These are phyloP conservation scores for Erythrophleum fordii DNA, from an alignment of 306 rosid genomes.

Conservation along the genomic window DNA sequence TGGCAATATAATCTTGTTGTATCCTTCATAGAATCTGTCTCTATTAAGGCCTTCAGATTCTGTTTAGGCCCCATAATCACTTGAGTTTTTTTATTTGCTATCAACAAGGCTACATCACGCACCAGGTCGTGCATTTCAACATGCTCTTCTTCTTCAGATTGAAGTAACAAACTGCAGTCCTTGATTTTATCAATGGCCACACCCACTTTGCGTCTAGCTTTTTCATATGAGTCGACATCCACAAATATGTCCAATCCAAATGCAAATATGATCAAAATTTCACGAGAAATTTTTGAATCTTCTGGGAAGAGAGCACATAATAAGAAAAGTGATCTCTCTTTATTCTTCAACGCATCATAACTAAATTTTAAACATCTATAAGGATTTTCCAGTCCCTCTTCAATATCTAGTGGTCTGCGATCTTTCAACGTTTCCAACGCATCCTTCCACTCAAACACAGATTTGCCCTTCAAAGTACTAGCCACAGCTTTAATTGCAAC, in stretches of 20 bases:
- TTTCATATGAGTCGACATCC: not conserved
- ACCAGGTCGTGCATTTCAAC: not conserved
- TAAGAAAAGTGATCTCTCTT: not conserved
- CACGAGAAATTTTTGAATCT: not conserved
- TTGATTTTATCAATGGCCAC: not conserved
- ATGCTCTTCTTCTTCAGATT: not conserved
- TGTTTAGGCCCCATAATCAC: not conserved
- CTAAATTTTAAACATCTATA: conserved; percentile 9
- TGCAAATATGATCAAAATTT: not conserved
- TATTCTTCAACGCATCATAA: not conserved
- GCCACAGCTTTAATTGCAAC: not conserved
- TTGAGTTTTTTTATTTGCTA: not conserved
- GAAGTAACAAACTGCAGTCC: not conserved
- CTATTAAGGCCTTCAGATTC: not conserved
- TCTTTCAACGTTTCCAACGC: not conserved
- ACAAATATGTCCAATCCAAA: not conserved
- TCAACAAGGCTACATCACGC: not conserved
- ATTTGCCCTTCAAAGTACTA: not conserved
- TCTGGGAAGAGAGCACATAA: conserved; percentile 15
- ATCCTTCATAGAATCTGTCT: not conserved
- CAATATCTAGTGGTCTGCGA: not conserved
- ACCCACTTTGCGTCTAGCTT: not conserved
- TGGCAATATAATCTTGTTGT: not conserved
- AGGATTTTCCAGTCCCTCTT: not conserved
- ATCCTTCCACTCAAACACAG: not conserved